Evolutionary conservation across 2,329 filamentous ascomycete genomes (phyloP), one percentile per base, ranked within the genome.

Genomic region (Fusarium sp.): DNA sequence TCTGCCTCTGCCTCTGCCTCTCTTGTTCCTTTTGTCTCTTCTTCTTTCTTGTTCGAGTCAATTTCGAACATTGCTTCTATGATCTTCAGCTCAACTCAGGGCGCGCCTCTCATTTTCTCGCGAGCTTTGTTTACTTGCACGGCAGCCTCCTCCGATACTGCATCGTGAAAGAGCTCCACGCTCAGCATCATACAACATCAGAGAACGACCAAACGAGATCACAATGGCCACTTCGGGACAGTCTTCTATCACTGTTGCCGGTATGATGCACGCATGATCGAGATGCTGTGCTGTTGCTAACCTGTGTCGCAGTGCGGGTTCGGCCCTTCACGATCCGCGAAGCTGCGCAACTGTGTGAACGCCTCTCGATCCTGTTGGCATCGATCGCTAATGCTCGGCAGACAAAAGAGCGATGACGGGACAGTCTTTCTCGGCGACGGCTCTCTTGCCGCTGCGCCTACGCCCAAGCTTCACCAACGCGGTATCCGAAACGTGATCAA

Each of bases 351-450:
- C 80, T 99, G 82, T 89, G 80, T 53, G 82, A 44, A 14, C 19
- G 14, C n/a, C 11, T 6, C 2, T 6, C 19, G 6, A 25, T 2
- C n/a, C 4, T 9, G 6, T 6, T 27, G 14, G 47, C 7, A 5
- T 29, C 19, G 6, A 54, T 53, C 33, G 31, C 59, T 72, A 53
- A 70, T 42, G 9, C 3, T 39, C 9, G 1, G 11, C 65, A 87
- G 84, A 67, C 82, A 87, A 47, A 86, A 83, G 72, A 84, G 78
- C 70, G 94, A 99, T 69, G 94, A 97, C 76, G 88, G 89, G 49
- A 93, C 92, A 6, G 77, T 97, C 33, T 99, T 99, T 73, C 85
- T 99, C n/a, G 95, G 95, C 59, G 95, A 99, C 75, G 95, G 95
- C 57, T 98, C 94, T 15, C 83, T 99, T 53, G 95, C 95, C n/a